These are phyloP conservation scores for Kitagawia praeruptora DNA, from an alignment of 129 eudicot species.

Conservation along the genomic window DNA sequence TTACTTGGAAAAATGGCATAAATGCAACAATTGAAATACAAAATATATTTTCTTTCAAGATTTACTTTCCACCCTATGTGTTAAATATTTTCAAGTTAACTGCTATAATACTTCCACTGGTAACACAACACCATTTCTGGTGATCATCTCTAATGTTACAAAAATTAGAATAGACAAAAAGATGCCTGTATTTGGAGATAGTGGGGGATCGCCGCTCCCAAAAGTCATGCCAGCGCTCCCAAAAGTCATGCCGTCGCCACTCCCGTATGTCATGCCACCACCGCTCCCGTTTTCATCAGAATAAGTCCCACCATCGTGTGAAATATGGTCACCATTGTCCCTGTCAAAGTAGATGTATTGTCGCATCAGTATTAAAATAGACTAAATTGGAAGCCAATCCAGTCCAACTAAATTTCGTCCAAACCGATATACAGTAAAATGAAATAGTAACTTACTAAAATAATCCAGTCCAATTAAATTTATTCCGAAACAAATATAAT, in stretches of 20 bases:
- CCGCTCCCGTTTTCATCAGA: conserved; percentile 9
- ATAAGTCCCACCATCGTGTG: neutral
- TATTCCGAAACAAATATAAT: too few relatives aligned
- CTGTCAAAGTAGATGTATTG: conserved; percentile 13
- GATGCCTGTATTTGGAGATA: conserved; percentile 12
- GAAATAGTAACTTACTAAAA: too few relatives aligned
- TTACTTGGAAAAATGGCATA: neutral
- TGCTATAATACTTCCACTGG: conserved; percentile 19
- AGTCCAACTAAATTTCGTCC: neutral
- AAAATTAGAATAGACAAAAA: conserved; percentile 22
- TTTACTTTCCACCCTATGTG: neutral
- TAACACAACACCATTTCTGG: conserved; percentile 20
- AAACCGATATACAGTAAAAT: too few relatives aligned
- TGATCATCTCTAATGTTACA: conserved; percentile 21
- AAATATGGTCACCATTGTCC: conserved; percentile 16
- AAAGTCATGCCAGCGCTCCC: conserved; percentile 25
- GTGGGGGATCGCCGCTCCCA: conserved; percentile 20
- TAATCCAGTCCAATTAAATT: too few relatives aligned
- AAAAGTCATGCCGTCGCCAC: conserved; percentile 33
- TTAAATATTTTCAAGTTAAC: neutral
- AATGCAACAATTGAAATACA: neutral
- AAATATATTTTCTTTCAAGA: neutral
- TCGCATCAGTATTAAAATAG: neutral
- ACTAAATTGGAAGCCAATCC: neutral
- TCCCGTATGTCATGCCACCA: conserved; percentile 38